These are phyloP conservation scores for Peronospora destructor DNA, from an alignment of 352 stramenopile species.

Conservation along the genomic window DNA sequence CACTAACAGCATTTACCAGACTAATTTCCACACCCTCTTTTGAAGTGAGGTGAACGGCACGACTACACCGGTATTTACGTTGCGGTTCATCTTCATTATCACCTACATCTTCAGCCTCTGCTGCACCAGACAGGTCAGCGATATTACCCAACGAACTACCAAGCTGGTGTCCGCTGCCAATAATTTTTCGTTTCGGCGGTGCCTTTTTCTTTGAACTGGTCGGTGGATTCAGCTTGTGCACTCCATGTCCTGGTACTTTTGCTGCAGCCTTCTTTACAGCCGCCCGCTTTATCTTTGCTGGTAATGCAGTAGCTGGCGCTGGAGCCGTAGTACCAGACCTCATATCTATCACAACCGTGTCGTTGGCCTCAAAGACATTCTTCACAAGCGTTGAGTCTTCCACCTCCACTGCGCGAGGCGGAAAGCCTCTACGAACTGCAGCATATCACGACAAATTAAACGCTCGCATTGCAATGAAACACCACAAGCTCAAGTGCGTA, in stretches of 20 bases:
- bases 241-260: conserved; percentile 22
- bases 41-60: conserved; percentile 53
- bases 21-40: conserved; percentile 71
- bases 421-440: conserved; percentile 65
- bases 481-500: conserved; percentile 20
- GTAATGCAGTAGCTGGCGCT: conserved; percentile 9
- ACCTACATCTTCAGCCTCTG: not conserved
- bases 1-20: conserved; percentile 61
- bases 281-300: conserved; percentile 17
- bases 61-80: conserved; percentile 48
- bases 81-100: conserved; percentile 23
- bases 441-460: not conserved
- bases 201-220: conserved; percentile 17
- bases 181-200: conserved; percentile 37
- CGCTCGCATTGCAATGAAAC: not conserved
- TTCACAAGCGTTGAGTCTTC: conserved; percentile 35
- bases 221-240: conserved; percentile 45
- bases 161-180: conserved; percentile 43
- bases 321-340: conserved; percentile 3
- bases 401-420: conserved; percentile 39
- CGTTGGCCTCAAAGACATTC: conserved; percentile 50
- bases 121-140: not conserved
- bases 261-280: conserved; percentile 18
- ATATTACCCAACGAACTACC: conserved; percentile 33
- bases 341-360: conserved; percentile 56